phyloP scores from a whole-genome alignment of 805 yeast species.

The Candida manassasensis region DNA sequence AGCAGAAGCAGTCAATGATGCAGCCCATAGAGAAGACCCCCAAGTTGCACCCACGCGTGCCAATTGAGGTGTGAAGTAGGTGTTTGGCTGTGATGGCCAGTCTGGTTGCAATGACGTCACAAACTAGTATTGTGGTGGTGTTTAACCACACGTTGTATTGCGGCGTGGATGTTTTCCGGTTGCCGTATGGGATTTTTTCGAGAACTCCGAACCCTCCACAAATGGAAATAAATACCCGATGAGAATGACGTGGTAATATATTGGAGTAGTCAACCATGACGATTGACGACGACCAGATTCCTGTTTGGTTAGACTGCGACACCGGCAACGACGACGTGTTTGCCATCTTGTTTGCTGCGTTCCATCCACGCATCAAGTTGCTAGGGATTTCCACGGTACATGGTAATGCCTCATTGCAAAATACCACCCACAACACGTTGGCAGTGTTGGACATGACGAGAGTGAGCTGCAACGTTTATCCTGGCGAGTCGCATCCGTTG shows the following conservation, averaged over 20 bases:
- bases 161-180: background rate
- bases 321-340: slow-evolving; percentile 89
- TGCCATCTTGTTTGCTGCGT: slow-evolving; percentile 62
- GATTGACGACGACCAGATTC: slow-evolving; percentile 24
- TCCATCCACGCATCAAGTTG: slow-evolving; percentile 53
- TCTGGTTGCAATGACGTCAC: too few relatives aligned
- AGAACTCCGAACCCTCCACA: slow-evolving; percentile 1
- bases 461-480: slow-evolving; percentile 54
- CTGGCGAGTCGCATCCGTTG: slow-evolving; percentile 61
- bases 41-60: too few relatives aligned
- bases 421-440: slow-evolving; percentile 67
- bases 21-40: background rate
- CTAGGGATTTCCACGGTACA: slow-evolving; percentile 72
- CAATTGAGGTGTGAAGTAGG: too few relatives aligned
- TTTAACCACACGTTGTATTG: too few relatives aligned
- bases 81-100: too few relatives aligned
- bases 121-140: too few relatives aligned
- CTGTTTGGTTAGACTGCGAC: slow-evolving; percentile 88
- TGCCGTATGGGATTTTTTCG: slow-evolving; percentile 1
- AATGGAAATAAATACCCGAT: too few relatives aligned
- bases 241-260: too few relatives aligned
- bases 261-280: too few relatives aligned
- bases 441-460: slow-evolving; percentile 60
- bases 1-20: background rate
- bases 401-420: slow-evolving; percentile 61